Base-by-base conservation (phyloP, 139 green algal genomes). In the Tetratostichococcus sp. region DNA sequence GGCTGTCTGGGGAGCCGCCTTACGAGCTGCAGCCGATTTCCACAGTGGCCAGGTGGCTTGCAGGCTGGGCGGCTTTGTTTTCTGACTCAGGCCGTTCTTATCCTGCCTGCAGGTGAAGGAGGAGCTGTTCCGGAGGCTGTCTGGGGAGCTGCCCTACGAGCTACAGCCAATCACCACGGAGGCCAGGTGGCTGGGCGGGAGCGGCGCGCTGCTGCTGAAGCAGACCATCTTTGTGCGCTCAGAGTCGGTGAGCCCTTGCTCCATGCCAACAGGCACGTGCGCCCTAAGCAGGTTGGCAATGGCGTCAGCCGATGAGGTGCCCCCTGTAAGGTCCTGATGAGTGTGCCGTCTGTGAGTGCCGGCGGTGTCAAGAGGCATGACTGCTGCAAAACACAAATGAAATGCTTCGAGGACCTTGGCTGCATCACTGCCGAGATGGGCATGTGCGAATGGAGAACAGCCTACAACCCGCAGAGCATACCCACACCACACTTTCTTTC, bases 121-220 rank as follows among this genome's bases (percentile, higher is more conserved):
- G 39, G 8, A 50, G 39, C 39, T 50, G 39, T 90, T 87, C 78
- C 68, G 58, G 73, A 50, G 73, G 32, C 71, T 82, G n/a, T 75
- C 88, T 43, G 65, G 75, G 4, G 75, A 69, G 69, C 35, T 69
- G 72, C 35, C 71, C 1, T 73, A 77, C 33, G 16, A 33, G 28
- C 22, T 26, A 65, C 22, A 71, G 19, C 30, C 85, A 0, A 23
- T 34, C 17, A 65, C 72, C 50, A 62, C 50, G 0, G 39, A 82
- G 25, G 73, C 71, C 0, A 59, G 69, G 57, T 74, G 75, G 50
- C 22, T 31, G 5, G 65, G 82, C 2, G 16, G 1, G 30, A 75
- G 82, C 58, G 81, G 80, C 11, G 78, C 77, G 14, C 32, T 79
- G 69, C 71, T 72, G 0, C 43, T 89, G 11, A 84, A 87, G 65